Conservation (phyloP, 1,284 basidiomycete genomes). For the Leucoagaricus sp. region DNA sequence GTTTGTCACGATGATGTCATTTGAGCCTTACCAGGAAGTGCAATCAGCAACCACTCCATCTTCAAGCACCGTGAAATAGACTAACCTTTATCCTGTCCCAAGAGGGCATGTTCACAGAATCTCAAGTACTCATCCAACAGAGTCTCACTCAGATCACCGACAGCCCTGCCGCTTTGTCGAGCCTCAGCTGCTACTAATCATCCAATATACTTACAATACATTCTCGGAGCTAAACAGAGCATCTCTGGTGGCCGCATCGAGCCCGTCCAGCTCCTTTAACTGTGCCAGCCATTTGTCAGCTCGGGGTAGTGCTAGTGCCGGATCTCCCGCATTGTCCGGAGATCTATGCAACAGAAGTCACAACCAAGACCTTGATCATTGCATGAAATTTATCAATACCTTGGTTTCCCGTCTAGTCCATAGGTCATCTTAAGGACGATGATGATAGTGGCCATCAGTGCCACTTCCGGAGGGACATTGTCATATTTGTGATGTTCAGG, state of each 20-base stretch:
- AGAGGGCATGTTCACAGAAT: slow-evolving; percentile 63
- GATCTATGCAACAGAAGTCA: slow-evolving; percentile 33
- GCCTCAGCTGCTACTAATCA: slow-evolving; percentile 3
- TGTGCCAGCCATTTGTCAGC: slow-evolving; percentile 52
- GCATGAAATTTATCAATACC: slow-evolving; percentile 41
- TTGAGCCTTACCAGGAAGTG: slow-evolving; percentile 17
- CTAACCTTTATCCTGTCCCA: slow-evolving; percentile 26
- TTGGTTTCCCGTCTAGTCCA: slow-evolving; percentile 71
- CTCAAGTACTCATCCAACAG: slow-evolving; percentile 68
- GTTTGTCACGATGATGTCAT: slow-evolving; percentile 33
- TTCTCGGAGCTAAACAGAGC: slow-evolving; percentile 27
- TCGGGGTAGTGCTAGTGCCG: slow-evolving; percentile 63
- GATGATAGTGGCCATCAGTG: slow-evolving; percentile 64
- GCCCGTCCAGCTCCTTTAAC: slow-evolving; percentile 42
- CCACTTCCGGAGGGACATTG: slow-evolving; percentile 75
- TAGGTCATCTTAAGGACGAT: slow-evolving; percentile 83
- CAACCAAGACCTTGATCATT: neutral
- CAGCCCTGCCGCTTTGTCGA: slow-evolving; percentile 42
- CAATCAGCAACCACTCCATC: neutral
- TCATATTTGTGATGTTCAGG: slow-evolving; percentile 54
- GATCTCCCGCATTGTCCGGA: slow-evolving; percentile 52
- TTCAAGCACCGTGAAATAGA: neutral
- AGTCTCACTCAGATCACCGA: slow-evolving; percentile 52
- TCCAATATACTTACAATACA: slow-evolving; percentile 24
- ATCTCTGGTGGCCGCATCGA: slow-evolving; percentile 29